Evolutionary conservation across 495 filamentous ascomycete species (phyloP).

Genomic region (Penicillium tannophilum): DNA sequence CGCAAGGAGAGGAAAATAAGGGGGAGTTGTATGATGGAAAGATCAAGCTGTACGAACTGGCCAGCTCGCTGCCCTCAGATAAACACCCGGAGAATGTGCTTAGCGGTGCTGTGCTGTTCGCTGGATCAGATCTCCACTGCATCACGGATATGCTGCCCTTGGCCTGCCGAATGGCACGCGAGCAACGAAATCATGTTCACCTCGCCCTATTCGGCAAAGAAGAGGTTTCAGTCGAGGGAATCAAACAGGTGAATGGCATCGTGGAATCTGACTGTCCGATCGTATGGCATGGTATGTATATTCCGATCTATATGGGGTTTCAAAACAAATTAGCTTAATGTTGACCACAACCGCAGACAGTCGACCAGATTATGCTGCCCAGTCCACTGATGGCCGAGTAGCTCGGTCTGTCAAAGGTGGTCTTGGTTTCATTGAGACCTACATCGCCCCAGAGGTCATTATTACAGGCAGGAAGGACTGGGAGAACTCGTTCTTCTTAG

Average conservation of each 20-base stretch:
- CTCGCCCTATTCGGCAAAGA: slow-evolving; percentile 58
- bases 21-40: slow-evolving; percentile 52
- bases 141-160: slow-evolving; percentile 55
- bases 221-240: slow-evolving; percentile 51
- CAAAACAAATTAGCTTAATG: not conserved
- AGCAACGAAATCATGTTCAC: slow-evolving; percentile 51
- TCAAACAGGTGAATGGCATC: slow-evolving; percentile 53
- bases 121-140: slow-evolving; percentile 51
- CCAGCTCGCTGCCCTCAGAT: slow-evolving; percentile 47
- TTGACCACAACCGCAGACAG: slow-evolving; percentile 41
- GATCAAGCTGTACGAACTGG: slow-evolving; percentile 58
- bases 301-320: not conserved
- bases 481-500: slow-evolving; percentile 57
- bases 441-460: slow-evolving; percentile 52
- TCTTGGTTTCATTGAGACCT: slow-evolving; percentile 47
- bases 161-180: slow-evolving; percentile 55
- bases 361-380: slow-evolving; percentile 48
- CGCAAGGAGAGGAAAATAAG: slow-evolving; percentile 19
- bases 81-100: slow-evolving; percentile 26
- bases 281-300: slow-evolving; percentile 53
- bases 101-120: slow-evolving; percentile 52
- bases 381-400: slow-evolving; percentile 54
- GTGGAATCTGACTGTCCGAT: slow-evolving; percentile 48
- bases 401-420: slow-evolving; percentile 46
- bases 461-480: slow-evolving; percentile 46